Conservation (phyloP, 352 stramenopile species). For the Pythium apleroticum region DNA sequence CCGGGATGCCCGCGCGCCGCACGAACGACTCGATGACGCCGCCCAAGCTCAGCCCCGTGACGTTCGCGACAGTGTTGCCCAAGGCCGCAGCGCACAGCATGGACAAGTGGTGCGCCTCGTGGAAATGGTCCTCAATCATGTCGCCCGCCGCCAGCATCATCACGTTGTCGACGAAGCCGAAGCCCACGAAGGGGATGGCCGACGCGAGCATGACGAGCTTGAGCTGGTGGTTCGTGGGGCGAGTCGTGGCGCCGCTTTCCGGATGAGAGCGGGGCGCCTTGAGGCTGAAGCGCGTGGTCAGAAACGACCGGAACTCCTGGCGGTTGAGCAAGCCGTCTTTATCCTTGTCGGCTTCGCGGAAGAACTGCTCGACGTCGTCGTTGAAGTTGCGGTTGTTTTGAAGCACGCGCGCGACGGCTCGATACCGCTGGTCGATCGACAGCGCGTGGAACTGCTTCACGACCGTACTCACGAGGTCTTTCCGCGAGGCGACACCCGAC, state of each 20-base stretch:
- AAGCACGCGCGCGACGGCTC: constrained; percentile 50
- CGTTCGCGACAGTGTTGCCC: constrained; percentile 94
- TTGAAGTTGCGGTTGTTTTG: constrained; percentile 38
- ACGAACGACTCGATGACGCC: constrained; percentile 89
- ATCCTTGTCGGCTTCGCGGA: constrained; percentile 70
- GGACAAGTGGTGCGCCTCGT: constrained; percentile 93
- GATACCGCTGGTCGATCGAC: constrained; percentile 55
- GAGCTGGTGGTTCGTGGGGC: constrained; percentile 63
- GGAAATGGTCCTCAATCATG: constrained; percentile 94
- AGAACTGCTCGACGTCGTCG: constrained; percentile 67
- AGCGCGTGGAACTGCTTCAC: constrained; percentile 64
- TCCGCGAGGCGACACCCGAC: constrained; percentile 2
- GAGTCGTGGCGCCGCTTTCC: constrained; percentile 35
- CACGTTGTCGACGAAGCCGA: constrained; percentile 86
- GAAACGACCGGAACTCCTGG: constrained; percentile 64
- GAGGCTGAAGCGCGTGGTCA: constrained; percentile 68
- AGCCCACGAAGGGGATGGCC: constrained; percentile 80
- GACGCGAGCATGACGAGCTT: constrained; percentile 77
- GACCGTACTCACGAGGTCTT: constrained; percentile 38
- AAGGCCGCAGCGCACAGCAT: constrained; percentile 94
- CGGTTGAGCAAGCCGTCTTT: constrained; percentile 61
- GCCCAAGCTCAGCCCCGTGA: constrained; percentile 92
- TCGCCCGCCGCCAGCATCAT: constrained; percentile 91
- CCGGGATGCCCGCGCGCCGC: constrained; percentile 58
- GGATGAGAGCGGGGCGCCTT: constrained; percentile 40